Conservation (phyloP, 257 asterid genomes). For the Petrea volubilis region DNA sequence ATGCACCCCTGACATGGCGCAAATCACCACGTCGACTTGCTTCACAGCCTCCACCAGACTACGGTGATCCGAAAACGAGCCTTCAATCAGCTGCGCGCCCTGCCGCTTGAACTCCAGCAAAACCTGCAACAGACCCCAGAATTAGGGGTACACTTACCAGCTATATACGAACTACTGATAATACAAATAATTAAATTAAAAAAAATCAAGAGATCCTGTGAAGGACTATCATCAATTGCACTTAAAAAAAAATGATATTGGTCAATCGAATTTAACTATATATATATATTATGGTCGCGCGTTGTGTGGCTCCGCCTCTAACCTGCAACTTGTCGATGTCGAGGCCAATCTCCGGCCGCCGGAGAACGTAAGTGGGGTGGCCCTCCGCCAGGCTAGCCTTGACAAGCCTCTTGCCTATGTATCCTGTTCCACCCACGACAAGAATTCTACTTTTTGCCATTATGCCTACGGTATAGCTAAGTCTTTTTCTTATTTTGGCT, state of each 20-base stretch:
- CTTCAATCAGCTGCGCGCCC: constrained; percentile 70
- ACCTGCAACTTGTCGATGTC: constrained; percentile 77
- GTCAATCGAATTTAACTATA: too few species aligned
- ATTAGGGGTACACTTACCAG: too few species aligned
- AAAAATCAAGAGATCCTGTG: too few species aligned
- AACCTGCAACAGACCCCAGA: too few species aligned
- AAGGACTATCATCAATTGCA: too few species aligned
- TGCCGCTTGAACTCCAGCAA: constrained; percentile 62
- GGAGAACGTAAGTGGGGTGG: constrained; percentile 68
- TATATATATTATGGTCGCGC: too few species aligned
- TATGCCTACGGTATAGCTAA: neutral
- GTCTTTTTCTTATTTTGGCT: neutral
- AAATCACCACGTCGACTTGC: constrained; percentile 77
- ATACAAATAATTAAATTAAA: too few species aligned
- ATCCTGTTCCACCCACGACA: constrained; percentile 86
- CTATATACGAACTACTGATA: too few species aligned
- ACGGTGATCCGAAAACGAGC: constrained; percentile 65
- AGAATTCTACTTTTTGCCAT: constrained; percentile 40
- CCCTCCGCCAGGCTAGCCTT: constrained; percentile 76
- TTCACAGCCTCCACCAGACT: constrained; percentile 80
- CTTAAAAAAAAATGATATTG: too few species aligned
- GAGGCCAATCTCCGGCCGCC: constrained; percentile 63
- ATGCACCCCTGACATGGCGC: constrained; percentile 87
- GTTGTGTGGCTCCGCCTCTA: too few species aligned
- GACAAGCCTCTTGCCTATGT: constrained; percentile 68